Percentiles rank a stretch among this genome's conserved stretches.
Conservation (phyloP, 2,329 filamentous ascomycete species). For the Pestalotiopsis sp. region DNA sequence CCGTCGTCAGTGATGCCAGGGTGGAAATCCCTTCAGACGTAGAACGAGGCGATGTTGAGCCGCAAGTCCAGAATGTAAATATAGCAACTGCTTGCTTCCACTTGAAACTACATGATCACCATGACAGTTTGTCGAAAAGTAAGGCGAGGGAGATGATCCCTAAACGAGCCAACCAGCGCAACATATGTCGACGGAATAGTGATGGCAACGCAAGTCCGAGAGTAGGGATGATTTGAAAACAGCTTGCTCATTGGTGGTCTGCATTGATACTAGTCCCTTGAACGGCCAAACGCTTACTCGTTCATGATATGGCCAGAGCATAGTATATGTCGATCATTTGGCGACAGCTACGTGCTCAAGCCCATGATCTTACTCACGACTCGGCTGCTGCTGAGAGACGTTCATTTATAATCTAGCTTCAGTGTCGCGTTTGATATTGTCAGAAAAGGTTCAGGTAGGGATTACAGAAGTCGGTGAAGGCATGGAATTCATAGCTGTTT, state of each 20-base stretch:
- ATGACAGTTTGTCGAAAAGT: neutral
- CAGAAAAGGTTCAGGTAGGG: neutral
- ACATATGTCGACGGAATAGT: neutral
- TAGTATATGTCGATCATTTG: neutral
- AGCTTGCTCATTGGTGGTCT: neutral
- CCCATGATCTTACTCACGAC: neutral
- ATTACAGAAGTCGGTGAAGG: neutral
- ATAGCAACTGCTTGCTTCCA: neutral
- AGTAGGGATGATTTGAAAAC: neutral
- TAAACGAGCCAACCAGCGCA: neutral
- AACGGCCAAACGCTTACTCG: neutral
- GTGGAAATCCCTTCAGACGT: neutral
- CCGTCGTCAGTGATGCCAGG: neutral
- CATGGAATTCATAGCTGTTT: neutral
- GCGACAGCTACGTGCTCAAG: neutral
- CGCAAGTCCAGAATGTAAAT: neutral
- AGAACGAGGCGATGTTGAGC: neutral
- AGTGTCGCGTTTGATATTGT: neutral
- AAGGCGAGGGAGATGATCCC: neutral
- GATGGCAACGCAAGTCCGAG: neutral
- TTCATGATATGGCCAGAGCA: neutral
- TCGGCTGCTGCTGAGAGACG: neutral
- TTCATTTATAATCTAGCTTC: neutral
- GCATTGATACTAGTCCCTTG: neutral
- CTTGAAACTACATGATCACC: neutral